A percentile compares a stretch with the other conserved stretches of the same genome.
Evolutionary conservation across 805 yeast genomes (phyloP).

Genomic region (Kurtzmaniella cleridarum): DNA sequence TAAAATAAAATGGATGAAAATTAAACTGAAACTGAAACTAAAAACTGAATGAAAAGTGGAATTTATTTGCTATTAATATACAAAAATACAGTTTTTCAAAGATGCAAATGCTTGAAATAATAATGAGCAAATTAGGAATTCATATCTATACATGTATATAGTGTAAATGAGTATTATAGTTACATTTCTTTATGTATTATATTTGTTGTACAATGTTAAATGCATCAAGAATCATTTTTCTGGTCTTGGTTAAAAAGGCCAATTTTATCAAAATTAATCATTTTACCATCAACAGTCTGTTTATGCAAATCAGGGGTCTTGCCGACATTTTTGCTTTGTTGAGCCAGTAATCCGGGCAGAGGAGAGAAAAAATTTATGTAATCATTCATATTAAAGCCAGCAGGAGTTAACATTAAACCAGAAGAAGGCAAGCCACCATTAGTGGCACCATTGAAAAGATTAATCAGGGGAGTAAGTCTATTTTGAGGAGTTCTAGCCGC

Average conservation of each 20-base stretch:
- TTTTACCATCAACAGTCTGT: constrained; percentile 35
- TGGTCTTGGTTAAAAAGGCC: constrained; percentile 18
- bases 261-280: constrained; percentile 39
- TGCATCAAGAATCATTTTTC: constrained; percentile 1
- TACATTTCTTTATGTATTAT: too few relatives aligned
- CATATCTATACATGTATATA: too few relatives aligned
- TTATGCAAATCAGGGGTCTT: constrained; percentile 38
- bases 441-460: constrained; percentile 18
- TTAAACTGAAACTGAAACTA: too few relatives aligned
- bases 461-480: constrained; percentile 35
- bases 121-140: too few relatives aligned
- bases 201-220: neutral
- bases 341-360: constrained; percentile 38
- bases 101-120: too few relatives aligned
- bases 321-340: constrained; percentile 19
- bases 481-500: constrained; percentile 34
- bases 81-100: too few relatives aligned
- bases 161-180: too few relatives aligned
- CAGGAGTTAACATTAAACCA: constrained; percentile 46
- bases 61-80: too few relatives aligned
- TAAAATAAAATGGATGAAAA: too few relatives aligned
- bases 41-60: too few relatives aligned
- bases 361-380: constrained; percentile 78
- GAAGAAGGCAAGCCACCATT: constrained; percentile 34
- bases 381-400: constrained; percentile 77